Base-by-base conservation (phyloP, 2,329 filamentous ascomycete genomes). In the Lasiodiplodia gonubiensis region DNA sequence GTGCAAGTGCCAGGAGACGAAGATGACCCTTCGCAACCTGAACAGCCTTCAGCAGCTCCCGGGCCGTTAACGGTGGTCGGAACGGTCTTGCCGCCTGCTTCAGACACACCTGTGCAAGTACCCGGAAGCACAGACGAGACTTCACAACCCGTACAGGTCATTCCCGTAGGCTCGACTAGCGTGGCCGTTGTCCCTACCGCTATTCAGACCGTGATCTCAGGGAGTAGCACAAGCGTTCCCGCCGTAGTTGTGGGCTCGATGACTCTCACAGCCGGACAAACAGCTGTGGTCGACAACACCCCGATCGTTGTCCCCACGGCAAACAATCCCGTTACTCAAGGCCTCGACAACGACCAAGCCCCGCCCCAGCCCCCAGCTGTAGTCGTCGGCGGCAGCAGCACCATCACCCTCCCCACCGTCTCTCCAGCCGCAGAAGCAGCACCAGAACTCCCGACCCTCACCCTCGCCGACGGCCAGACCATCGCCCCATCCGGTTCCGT, bases 381-480 rank as follows among this genome's bases (percentile, higher is more conserved):
- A n/a, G 12, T 51, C 2, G 11, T 51, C 48, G 48, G 48, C 21
- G 48, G 48, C 48, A 23, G 48, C 48, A 25, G 5, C 48, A 51
- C 48, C 21, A 25, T 51, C 48, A 25, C 21, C 21, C 48, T 51
- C 48, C 48, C 48, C 48, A 14, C 48, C n/a, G 48, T 6, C 48
- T n/a, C n/a, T 51, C 48, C 48, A 51, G 30, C 30, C 3, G 7
- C 30, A 33, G 30, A 33, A 33, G 21, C 48, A 51, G 25, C 52
- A 14, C 52, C 52, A 33, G 52, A 33, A 18, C 52, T 25, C 25
- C 30, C 52, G 2, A 30, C 52, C 1, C 52, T 35, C 25, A 35
- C 52, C 23, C 52, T 55, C 52, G 27, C 52, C 30, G 25, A 35
- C 52, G 52, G 52, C 6, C 25, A 35, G 30, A 55, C 52, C 52